phyloP scores from a whole-genome alignment of 2,329 filamentous ascomycete genomes.

The Trichoderma sp. region DNA sequence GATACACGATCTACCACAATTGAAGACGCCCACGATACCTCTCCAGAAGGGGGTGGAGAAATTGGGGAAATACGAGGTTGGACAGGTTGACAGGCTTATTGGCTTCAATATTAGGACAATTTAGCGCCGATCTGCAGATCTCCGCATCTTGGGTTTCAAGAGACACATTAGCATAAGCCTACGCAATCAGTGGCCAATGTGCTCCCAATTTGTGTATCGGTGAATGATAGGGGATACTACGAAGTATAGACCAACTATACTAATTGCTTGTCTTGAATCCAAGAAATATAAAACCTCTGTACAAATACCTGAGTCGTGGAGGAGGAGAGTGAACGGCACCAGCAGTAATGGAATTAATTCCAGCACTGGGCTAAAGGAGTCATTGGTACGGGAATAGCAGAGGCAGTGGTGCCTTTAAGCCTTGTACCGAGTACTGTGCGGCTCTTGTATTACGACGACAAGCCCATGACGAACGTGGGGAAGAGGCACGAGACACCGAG shows the following conservation, averaged over 20 bases:
- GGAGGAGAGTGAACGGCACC: too few species aligned
- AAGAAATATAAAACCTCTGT: not conserved
- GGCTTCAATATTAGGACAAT: not conserved
- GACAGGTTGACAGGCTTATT: too few species aligned
- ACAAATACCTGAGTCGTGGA: not conserved
- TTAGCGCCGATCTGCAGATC: not conserved
- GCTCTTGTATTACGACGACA: not conserved
- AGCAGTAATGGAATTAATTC: too few species aligned
- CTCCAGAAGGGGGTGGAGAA: too few species aligned
- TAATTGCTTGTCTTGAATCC: not conserved
- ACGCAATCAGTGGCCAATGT: not conserved
- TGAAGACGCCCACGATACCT: too few species aligned
- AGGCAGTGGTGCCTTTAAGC: not conserved
- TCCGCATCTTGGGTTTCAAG: not conserved
- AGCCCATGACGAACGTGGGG: conserved; percentile 13
- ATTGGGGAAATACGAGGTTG: too few species aligned
- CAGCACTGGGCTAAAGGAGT: not conserved
- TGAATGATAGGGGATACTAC: not conserved
- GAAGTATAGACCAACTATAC: too few species aligned
- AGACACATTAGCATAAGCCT: not conserved
- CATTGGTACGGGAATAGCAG: not conserved
- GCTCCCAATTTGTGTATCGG: not conserved
- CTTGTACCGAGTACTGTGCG: not conserved
- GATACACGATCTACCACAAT: too few species aligned
- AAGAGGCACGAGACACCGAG: conserved; percentile 14